Percentiles rank a stretch among this genome's conserved stretches.
Conservation (phyloP, 2,329 filamentous ascomycete genomes). For the Ilyonectria sp. region DNA sequence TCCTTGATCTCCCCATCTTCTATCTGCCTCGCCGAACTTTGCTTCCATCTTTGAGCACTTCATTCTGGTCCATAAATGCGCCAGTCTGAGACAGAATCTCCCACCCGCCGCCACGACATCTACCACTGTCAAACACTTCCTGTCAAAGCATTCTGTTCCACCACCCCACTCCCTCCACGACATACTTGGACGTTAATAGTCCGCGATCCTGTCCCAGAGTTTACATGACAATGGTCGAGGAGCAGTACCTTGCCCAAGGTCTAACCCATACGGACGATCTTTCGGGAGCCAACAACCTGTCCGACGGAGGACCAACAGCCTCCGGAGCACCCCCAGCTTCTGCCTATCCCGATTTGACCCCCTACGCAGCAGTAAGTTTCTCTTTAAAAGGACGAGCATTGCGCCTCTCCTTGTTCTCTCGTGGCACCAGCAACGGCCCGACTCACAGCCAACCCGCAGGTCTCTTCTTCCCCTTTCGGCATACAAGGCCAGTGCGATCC, state of each 20-base stretch:
- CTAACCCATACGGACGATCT: slow-evolving; percentile 52
- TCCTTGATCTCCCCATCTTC: slow-evolving; percentile 31
- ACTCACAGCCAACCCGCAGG: slow-evolving; percentile 36
- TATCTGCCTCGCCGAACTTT: slow-evolving; percentile 45
- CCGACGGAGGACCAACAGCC: slow-evolving; percentile 46
- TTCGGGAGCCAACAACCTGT: slow-evolving; percentile 47
- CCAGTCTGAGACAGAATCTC: slow-evolving; percentile 41
- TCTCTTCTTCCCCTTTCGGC: slow-evolving; percentile 51
- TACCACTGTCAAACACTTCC: slow-evolving; percentile 35
- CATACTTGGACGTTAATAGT: slow-evolving; percentile 42
- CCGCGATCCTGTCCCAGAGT: slow-evolving; percentile 38
- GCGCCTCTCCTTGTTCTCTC: slow-evolving; percentile 4
- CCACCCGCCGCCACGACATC: slow-evolving; percentile 37
- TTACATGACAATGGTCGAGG: slow-evolving; percentile 55
- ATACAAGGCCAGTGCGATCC: slow-evolving; percentile 58
- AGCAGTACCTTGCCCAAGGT: slow-evolving; percentile 53
- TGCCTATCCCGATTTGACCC: slow-evolving; percentile 49
- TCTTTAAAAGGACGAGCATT: slow-evolving; percentile 8
- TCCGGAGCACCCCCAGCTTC: slow-evolving; percentile 37
- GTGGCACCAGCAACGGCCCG: slow-evolving; percentile 2
- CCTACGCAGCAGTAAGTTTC: slow-evolving; percentile 53
- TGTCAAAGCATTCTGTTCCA: slow-evolving; percentile 33
- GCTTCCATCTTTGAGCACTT: slow-evolving; percentile 34
- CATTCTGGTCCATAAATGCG: slow-evolving; percentile 47
- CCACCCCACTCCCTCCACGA: slow-evolving; percentile 39